phyloP scores from a whole-genome alignment of 73 alveolate genomes.

The Symbiodinium pilosum region DNA sequence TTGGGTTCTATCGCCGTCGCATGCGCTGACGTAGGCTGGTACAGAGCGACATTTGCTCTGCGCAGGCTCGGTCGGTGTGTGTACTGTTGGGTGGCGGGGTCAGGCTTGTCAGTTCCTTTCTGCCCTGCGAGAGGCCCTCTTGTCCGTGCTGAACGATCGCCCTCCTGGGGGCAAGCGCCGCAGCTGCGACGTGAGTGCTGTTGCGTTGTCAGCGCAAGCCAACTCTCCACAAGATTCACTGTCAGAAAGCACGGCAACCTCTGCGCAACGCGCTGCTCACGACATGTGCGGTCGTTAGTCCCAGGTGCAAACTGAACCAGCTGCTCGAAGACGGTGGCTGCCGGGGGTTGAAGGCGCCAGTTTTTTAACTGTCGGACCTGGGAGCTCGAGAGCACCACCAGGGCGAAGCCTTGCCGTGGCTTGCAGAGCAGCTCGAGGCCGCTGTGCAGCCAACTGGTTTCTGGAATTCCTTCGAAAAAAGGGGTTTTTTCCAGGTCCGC shows the following conservation, averaged over 20 bases:
- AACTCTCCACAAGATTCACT: not conserved
- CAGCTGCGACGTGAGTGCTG: no score
- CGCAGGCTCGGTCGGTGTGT: conserved; percentile 9
- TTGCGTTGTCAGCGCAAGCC: not conserved
- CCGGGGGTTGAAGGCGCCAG: conserved; percentile 35
- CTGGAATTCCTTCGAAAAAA: not conserved
- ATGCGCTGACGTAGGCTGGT: conserved; percentile 31
- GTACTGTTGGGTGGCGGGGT: no score
- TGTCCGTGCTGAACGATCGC: conserved; percentile 43
- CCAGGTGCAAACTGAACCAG: conserved; percentile 67
- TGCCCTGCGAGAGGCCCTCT: conserved; percentile 33
- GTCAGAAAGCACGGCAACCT: no score
- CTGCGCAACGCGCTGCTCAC: no score
- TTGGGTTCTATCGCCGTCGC: not conserved
- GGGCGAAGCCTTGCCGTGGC: conserved; percentile 39
- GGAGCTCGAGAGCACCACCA: not conserved
- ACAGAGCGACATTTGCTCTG: conserved; percentile 43
- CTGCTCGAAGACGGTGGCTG: conserved; percentile 74
- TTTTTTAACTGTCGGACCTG: no score
- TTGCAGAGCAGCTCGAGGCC: conserved; percentile 86
- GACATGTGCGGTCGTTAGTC: no score
- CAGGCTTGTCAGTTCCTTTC: no score
- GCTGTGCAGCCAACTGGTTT: not conserved
- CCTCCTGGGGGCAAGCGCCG: conserved; percentile 25
- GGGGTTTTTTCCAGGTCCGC: conserved; percentile 22